phyloP scores from a whole-genome alignment of 176 grass and related monocot species.

The Hordeum vulgare region DNA sequence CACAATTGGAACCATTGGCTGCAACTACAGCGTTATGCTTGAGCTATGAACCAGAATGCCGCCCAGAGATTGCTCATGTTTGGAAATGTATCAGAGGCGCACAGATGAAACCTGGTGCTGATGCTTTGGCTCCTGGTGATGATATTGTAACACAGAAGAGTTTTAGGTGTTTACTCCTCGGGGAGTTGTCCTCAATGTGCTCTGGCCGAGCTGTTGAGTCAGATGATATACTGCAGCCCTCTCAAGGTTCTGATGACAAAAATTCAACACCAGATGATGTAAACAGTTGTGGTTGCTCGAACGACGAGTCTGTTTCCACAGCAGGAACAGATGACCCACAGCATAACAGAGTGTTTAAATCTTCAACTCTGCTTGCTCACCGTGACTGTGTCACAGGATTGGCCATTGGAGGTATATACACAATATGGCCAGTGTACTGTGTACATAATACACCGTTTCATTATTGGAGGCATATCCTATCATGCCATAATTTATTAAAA shows the following conservation, averaged over 20 bases:
- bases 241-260: slow-evolving; percentile 11
- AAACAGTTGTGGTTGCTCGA: neutral
- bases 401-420: slow-evolving; percentile 68
- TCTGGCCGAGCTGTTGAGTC: slow-evolving; percentile 17
- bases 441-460: neutral
- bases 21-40: slow-evolving; percentile 42
- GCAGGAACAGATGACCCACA: slow-evolving; percentile 17
- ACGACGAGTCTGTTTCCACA: slow-evolving; percentile 10
- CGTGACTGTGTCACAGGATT: slow-evolving; percentile 82
- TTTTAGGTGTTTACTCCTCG: slow-evolving; percentile 47
- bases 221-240: slow-evolving; percentile 18
- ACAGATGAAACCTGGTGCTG: slow-evolving; percentile 11
- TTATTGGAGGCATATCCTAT: neutral
- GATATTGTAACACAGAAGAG: slow-evolving; percentile 26
- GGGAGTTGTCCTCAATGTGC: slow-evolving; percentile 35
- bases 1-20: slow-evolving; percentile 35
- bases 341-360: slow-evolving; percentile 12
- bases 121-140: slow-evolving; percentile 36
- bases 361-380: slow-evolving; percentile 52
- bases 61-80: slow-evolving; percentile 50
- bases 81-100: slow-evolving; percentile 42
- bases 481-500: neutral
- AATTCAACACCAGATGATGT: slow-evolving; percentile 14
- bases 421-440: neutral
- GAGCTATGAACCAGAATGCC: slow-evolving; percentile 53